These are phyloP conservation scores for Polyplosphaeria fusca DNA, from an alignment of 495 filamentous ascomycete genomes.

Conservation along the genomic window DNA sequence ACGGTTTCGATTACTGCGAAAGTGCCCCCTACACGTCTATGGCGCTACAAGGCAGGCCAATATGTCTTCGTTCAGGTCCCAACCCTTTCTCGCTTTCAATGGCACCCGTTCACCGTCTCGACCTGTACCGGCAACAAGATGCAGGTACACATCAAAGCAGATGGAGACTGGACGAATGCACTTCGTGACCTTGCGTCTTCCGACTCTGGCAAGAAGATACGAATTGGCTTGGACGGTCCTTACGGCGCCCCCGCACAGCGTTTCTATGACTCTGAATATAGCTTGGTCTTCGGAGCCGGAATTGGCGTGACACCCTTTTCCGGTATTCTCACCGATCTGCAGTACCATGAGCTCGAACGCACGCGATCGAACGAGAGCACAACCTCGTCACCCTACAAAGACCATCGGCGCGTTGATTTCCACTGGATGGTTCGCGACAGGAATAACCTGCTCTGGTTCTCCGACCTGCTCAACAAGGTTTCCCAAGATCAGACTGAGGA, in stretches of 20 bases:
- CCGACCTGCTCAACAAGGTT: slow-evolving; percentile 42
- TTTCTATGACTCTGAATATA: slow-evolving; percentile 44
- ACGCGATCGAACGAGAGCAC: background rate
- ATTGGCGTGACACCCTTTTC: slow-evolving; percentile 46
- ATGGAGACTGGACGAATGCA: slow-evolving; percentile 38
- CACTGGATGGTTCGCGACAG: slow-evolving; percentile 45
- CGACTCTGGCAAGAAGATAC: slow-evolving; percentile 6
- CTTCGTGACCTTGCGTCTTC: slow-evolving; percentile 18
- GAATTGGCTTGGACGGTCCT: slow-evolving; percentile 39
- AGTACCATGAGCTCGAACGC: slow-evolving; percentile 31
- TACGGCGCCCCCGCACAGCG: slow-evolving; percentile 41
- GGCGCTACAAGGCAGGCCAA: slow-evolving; percentile 44
- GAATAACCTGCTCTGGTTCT: slow-evolving; percentile 45
- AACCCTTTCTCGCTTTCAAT: slow-evolving; percentile 40
- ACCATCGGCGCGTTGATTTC: slow-evolving; percentile 43
- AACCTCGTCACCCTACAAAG: slow-evolving; percentile 9
- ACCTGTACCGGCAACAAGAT: slow-evolving; percentile 35
- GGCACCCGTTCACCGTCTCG: slow-evolving; percentile 44
- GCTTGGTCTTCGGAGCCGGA: slow-evolving; percentile 41
- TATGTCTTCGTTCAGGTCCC: slow-evolving; percentile 44
- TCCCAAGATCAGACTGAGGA: slow-evolving; percentile 1
- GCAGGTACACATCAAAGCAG: slow-evolving; percentile 40
- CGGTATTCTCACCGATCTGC: slow-evolving; percentile 42
- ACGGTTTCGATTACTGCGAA: slow-evolving; percentile 39
- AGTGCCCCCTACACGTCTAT: slow-evolving; percentile 35